Percentiles rank a stretch among this genome's conserved stretches.
Conservation (phyloP, 2,329 filamentous ascomycete genomes). For the Remersonia thermophila region DNA sequence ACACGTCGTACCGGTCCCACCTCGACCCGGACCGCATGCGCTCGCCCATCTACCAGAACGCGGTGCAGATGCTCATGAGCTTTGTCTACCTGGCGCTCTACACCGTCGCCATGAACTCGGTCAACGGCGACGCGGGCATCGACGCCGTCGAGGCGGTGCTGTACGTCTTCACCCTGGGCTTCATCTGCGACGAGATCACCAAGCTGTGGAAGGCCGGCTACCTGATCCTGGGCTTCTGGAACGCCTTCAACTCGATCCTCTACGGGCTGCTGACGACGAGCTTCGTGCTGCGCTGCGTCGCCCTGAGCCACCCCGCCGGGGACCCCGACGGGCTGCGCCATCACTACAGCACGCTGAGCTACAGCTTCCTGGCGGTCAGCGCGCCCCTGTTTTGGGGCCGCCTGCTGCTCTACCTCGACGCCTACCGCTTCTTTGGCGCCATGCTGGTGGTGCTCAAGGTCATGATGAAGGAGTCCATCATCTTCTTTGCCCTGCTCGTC, state of each 20-base stretch:
- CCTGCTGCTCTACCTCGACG: constrained; percentile 83
- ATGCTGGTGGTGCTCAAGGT: constrained; percentile 96
- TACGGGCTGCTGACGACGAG: constrained; percentile 71
- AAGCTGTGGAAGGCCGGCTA: constrained; percentile 93
- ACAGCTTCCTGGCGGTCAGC: constrained; percentile 86
- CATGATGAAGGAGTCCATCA: constrained; percentile 87
- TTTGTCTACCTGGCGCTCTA: constrained; percentile 74
- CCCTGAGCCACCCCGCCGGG: constrained; percentile 47
- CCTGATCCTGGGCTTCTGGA: constrained; percentile 92
- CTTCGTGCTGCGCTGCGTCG: constrained; percentile 67
- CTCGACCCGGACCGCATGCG: constrained; percentile 92
- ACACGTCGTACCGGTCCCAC: constrained; percentile 65
- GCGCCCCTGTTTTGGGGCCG: constrained; percentile 97
- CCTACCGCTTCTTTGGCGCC: constrained; percentile 88
- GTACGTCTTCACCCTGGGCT: constrained; percentile 85
- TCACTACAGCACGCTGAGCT: constrained; percentile 67
- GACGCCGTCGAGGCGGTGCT: constrained; percentile 74
- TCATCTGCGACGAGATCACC: constrained; percentile 72
- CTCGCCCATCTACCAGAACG: constrained; percentile 84
- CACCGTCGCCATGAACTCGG: constrained; percentile 84
- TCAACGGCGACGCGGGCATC: constrained; percentile 66
- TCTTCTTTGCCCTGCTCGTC: constrained; percentile 85
- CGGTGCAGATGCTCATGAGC: constrained; percentile 73
- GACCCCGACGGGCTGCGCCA: constrained; percentile 38
- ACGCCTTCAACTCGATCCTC: constrained; percentile 77